Base-by-base conservation (phyloP, 2,329 filamentous ascomycete species). In the Fusarium camptoceras region DNA sequence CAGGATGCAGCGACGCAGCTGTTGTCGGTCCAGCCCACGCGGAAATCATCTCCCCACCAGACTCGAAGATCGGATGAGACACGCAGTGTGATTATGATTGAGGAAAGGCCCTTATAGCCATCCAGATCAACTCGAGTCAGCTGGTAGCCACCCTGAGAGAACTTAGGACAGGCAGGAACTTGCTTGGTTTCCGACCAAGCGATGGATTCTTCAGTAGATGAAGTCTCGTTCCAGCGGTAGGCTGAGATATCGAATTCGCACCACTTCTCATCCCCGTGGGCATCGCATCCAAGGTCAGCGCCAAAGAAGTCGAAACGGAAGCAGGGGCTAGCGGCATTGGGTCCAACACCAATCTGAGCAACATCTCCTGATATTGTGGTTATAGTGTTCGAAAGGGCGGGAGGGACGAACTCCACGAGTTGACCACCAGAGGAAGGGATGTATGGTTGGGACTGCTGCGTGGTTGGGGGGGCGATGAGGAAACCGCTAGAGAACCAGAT, bases 401-500 rank as follows among this genome's bases (percentile, higher is more conserved):
- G 77, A 16, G 81, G 81, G 3, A 82, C 77, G 56, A 82, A 83
- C 55, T 82, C 80, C 3, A 82, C 73, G 2, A 83, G 74, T 39
- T 81, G 80, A 14, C 78, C 77, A 11, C 81, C 81, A 16, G 81
- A 83, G 5, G 81, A 80, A 14, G 81, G 76, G 15, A 76, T 62
- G 42, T 79, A 83, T 2, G 78, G 76, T 39, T 80, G 76, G 14
- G 73, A 63, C 22, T 75, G 68, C 34, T 78, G 73, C 5, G 76
- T 72, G 11, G 78, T 78, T 25, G 78, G 78, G 5, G 81, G 80
- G 2, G 77, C 77, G 48, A 82, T 73, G 8, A 81, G 71, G 58
- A 83, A 83, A 4, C 81, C 81, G 60, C 80, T 75, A 27, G 81
- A 82, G 58, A 83, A 83, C 81, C 81, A 83, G 28, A 82, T 75